Percentiles rank a stretch among this genome's conserved stretches.
Conservation (phyloP, 495 filamentous ascomycete genomes). For the Terfezia claveryi region DNA sequence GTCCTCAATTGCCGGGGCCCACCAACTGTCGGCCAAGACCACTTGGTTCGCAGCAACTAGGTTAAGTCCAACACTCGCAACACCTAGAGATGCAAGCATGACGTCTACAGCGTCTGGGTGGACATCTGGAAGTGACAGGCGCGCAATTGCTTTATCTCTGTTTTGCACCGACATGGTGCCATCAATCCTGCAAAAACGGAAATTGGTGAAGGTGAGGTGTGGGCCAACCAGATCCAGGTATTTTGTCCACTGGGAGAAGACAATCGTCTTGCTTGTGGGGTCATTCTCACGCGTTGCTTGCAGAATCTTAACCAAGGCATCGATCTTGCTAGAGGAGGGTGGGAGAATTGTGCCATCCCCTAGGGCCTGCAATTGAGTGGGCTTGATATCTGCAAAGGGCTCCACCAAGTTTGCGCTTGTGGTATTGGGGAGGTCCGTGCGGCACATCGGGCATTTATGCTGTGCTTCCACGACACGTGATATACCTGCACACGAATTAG, state of each 20-base stretch:
- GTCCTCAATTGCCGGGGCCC: constrained; percentile 85
- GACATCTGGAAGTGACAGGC: constrained; percentile 31
- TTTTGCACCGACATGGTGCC: constrained; percentile 47
- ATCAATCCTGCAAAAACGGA: constrained; percentile 57
- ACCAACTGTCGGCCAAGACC: constrained; percentile 70
- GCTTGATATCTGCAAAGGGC: constrained; percentile 20
- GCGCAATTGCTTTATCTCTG: constrained; percentile 48
- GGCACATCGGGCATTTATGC: constrained; percentile 75
- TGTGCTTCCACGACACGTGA: constrained; percentile 56
- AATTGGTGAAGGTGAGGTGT: constrained; percentile 38
- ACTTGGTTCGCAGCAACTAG: constrained; percentile 75
- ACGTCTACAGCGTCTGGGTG: constrained; percentile 45
- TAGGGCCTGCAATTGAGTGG: background rate
- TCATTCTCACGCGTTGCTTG: constrained; percentile 41
- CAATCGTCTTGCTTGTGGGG: constrained; percentile 49
- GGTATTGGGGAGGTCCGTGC: constrained; percentile 39
- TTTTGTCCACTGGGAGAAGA: constrained; percentile 87
- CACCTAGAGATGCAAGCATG: constrained; percentile 61
- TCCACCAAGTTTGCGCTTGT: constrained; percentile 33
- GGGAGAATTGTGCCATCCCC: constrained; percentile 17
- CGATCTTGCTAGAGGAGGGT: constrained; percentile 45
- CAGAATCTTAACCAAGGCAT: constrained; percentile 58
- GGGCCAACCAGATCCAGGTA: constrained; percentile 62
- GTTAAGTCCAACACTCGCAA: constrained; percentile 75
- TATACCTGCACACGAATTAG: constrained; percentile 24